Conservation (phyloP, 441 rosid species). For the Aquilaria agallochum region DNA sequence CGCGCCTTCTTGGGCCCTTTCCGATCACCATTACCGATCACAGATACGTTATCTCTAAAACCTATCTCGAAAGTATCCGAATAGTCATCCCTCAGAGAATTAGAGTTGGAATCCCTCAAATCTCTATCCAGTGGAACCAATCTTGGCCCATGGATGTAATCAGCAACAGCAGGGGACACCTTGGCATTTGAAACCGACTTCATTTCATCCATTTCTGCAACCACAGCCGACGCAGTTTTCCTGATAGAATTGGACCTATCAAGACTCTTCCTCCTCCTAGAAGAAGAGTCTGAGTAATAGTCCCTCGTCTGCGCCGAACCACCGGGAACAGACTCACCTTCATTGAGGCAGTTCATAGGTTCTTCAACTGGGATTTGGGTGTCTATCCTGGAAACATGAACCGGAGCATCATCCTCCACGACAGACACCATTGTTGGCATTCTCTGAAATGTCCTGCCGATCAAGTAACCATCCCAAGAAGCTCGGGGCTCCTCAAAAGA, state of each 20-base stretch:
- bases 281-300: slow-evolving; percentile 83
- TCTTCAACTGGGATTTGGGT: slow-evolving; percentile 93
- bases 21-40: slow-evolving; percentile 49
- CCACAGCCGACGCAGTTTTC: slow-evolving; percentile 77
- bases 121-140: slow-evolving; percentile 43
- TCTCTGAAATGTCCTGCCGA: slow-evolving; percentile 58
- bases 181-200: slow-evolving; percentile 62
- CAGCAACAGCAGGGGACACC: slow-evolving; percentile 67
- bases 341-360: slow-evolving; percentile 35
- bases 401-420: slow-evolving; percentile 81
- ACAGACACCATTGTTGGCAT: slow-evolving; percentile 92
- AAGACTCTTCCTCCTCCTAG: slow-evolving; percentile 80
- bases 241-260: slow-evolving; percentile 90
- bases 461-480: slow-evolving; percentile 93
- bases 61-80: slow-evolving; percentile 62
- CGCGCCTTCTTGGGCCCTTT: slow-evolving; percentile 74
- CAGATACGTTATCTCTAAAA: slow-evolving; percentile 47
- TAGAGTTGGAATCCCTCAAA: slow-evolving; percentile 56
- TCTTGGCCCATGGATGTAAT: slow-evolving; percentile 40
- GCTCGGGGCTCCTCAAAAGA: slow-evolving; percentile 96
- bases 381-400: slow-evolving; percentile 64
- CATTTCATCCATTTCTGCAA: slow-evolving; percentile 85
- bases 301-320: slow-evolving; percentile 94
- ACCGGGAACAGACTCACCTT: slow-evolving; percentile 67
- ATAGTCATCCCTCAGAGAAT: slow-evolving; percentile 72